Percentiles rank a stretch among this genome's conserved stretches.
These are phyloP conservation scores for Hyphodiscus hymeniophilus DNA, from an alignment of 495 filamentous ascomycete species.

Conservation along the genomic window DNA sequence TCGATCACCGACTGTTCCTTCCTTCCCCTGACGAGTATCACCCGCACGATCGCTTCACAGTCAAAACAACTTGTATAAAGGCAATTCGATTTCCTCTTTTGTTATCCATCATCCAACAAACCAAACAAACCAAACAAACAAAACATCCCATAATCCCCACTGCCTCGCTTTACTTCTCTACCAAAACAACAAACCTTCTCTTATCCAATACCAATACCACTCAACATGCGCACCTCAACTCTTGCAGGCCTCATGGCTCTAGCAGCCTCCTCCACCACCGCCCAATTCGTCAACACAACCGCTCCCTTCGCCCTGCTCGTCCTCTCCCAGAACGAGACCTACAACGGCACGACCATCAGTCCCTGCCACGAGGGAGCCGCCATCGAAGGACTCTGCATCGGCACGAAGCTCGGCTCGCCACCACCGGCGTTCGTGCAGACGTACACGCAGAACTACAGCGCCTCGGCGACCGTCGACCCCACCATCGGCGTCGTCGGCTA, in stretches of 20 bases:
- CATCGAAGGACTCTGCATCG: constrained; percentile 42
- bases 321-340: constrained; percentile 15
- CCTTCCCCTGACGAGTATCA: too few species aligned
- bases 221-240: constrained; percentile 27
- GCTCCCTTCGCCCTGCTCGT: constrained; percentile 34
- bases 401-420: constrained; percentile 3
- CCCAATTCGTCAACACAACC: constrained; percentile 29
- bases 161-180: too few species aligned
- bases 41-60: too few species aligned
- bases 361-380: constrained; percentile 51
- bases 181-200: neutral
- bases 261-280: constrained; percentile 23
- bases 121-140: too few species aligned
- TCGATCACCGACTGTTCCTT: too few species aligned
- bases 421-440: constrained; percentile 27
- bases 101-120: too few species aligned
- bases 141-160: too few species aligned
- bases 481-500: constrained; percentile 23
- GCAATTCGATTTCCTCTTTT: too few species aligned
- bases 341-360: constrained; percentile 30
- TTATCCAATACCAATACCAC: neutral
- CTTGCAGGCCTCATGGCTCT: constrained; percentile 22
- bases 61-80: too few species aligned
- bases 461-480: neutral
- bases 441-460: constrained; percentile 27